phyloP scores from a whole-genome alignment of 768 basidiomycete species.

The Boletus reticuloceps region DNA sequence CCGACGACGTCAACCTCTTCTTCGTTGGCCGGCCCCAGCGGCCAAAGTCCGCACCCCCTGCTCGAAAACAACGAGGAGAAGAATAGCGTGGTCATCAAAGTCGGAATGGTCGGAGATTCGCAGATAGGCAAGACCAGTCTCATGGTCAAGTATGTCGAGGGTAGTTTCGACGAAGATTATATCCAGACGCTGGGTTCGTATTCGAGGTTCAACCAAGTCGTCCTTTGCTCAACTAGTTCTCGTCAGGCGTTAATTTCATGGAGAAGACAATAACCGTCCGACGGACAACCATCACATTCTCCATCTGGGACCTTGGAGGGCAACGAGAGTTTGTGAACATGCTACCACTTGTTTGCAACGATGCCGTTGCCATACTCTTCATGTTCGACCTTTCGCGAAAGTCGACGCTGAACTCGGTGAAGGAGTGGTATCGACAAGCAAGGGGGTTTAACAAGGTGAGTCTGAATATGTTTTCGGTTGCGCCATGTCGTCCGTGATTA shows the following conservation, averaged over 20 bases:
- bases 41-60: constrained; percentile 47
- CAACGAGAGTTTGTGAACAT: constrained; percentile 99
- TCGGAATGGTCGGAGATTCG: constrained; percentile 99
- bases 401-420: constrained; percentile 95
- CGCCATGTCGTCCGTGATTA: not conserved
- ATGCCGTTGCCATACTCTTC: constrained; percentile 99
- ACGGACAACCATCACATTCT: constrained; percentile 98
- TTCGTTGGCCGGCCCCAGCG: constrained; percentile 48
- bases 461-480: not conserved
- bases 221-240: constrained; percentile 8
- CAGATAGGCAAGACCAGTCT: constrained; percentile 99
- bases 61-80: constrained; percentile 69
- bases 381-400: constrained; percentile 99
- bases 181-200: constrained; percentile 95
- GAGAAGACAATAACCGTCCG: constrained; percentile 99
- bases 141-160: constrained; percentile 99
- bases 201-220: not conserved
- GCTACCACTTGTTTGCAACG: constrained; percentile 97
- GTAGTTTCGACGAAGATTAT: constrained; percentile 98
- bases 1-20: constrained; percentile 47
- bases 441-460: constrained; percentile 97
- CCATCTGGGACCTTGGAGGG: constrained; percentile 97
- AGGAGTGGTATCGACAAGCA: constrained; percentile 99
- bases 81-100: constrained; percentile 94
- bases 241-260: constrained; percentile 95